phyloP scores from a whole-genome alignment of 352 stramenopile species.

The Globisporangium cystogenes region DNA sequence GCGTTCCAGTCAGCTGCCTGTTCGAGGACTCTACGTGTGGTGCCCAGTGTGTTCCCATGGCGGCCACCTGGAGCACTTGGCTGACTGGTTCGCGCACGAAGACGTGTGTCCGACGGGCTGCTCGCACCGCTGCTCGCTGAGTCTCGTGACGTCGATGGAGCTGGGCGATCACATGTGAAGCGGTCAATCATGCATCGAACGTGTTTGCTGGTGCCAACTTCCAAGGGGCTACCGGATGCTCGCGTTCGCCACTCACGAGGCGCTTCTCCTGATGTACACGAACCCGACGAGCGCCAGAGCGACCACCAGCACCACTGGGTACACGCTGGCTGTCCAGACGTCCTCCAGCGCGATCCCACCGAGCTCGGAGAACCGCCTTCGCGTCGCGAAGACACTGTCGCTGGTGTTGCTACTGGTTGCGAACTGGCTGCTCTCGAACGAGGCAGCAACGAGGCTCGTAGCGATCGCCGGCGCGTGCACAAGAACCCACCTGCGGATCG shows the following conservation, averaged over 20 bases:
- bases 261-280: neutral
- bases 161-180: slow-evolving; percentile 8
- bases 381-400: neutral
- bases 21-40: slow-evolving; percentile 88
- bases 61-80: slow-evolving; percentile 80
- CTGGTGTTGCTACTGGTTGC: neutral
- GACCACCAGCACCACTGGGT: neutral
- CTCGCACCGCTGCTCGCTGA: slow-evolving; percentile 58
- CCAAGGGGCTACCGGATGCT: neutral
- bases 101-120: slow-evolving; percentile 73
- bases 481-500: slow-evolving; percentile 24
- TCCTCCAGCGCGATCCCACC: slow-evolving; percentile 5
- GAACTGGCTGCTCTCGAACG: neutral
- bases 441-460: slow-evolving; percentile 6
- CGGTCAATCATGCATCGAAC: neutral
- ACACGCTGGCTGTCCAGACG: slow-evolving; percentile 3
- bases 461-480: slow-evolving; percentile 16
- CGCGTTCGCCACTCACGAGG: neutral
- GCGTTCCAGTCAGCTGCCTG: slow-evolving; percentile 60
- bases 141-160: slow-evolving; percentile 20
- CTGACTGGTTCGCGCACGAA: slow-evolving; percentile 73
- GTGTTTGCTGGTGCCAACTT: neutral
- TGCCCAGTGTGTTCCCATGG: slow-evolving; percentile 89
- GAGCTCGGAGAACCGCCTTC: slow-evolving; percentile 4
- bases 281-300: slow-evolving; percentile 2